Evolutionary conservation across 305 asterid genomes (phyloP), one percentile per base, ranked within the genome.

Genomic region (Nicotiana rustica): DNA sequence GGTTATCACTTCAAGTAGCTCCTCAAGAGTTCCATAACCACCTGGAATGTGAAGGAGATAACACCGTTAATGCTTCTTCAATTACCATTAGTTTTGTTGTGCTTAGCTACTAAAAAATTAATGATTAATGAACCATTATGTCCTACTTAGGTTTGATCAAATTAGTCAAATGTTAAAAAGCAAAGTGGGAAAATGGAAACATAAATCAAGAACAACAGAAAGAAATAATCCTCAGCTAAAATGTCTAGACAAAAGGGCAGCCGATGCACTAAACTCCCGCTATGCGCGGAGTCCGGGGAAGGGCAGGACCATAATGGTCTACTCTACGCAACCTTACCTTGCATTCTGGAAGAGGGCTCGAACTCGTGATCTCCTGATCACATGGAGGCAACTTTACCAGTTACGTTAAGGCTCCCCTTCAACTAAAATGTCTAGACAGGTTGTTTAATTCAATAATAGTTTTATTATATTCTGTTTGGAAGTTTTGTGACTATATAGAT

Each of bases 1-100:
- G 15, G 98, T 95, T 88, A 95, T 95, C 73, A 93, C 98, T 89
- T 95, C 98, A 47, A 95, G 96, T 67, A 95, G 84, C 86, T 95
- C 98, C 92, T 95, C 98, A 59, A 93, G 91, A 71, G 98, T 95
- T 83, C 98, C 98, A 92, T 95, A 95, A 67, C 98, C 98, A 88
- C 97, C 98, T 94, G 89, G 67, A 84, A 41, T 66, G 17, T 55
- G 80, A 67, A 36, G 29, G 70, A 31, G 29, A 15, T 35, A n/a
- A 62, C 15, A 57, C 1, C 56, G 57, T 55, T 77, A 25, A 70
- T 76, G 83, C 47, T 10, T 60, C 35, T 31, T 73, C 31, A 18
- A 1, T 3, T 35, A 67, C 76, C 25, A 25, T 25, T 25, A 25
- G 25, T 25, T 25, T 25, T 67, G 44, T 3, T n/a, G 33, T 14